Percentiles rank a stretch among this genome's conserved stretches.
These are phyloP conservation scores for Skeletonema potamos DNA, from an alignment of 108 stramenopile species.

Conservation along the genomic window DNA sequence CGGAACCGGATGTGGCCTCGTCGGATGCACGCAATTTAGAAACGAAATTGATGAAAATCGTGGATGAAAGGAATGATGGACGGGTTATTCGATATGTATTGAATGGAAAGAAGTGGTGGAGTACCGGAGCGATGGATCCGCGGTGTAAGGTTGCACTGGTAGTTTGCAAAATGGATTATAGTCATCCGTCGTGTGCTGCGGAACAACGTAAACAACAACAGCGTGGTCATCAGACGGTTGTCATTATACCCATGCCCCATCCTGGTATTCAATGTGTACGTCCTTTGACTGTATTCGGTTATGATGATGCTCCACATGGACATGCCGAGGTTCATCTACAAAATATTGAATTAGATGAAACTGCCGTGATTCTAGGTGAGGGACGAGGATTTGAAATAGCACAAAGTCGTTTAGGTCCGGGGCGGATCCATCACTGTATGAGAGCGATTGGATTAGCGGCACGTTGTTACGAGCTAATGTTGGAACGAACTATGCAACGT, in stretches of 20 bases:
- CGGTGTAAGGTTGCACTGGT: conserved; percentile 87
- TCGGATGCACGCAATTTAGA: conserved; percentile 93
- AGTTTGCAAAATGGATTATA: conserved; percentile 76
- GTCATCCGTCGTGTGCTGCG: conserved; percentile 3
- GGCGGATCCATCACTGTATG: conserved; percentile 99
- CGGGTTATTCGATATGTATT: conserved; percentile 55
- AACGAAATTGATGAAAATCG: conserved; percentile 51
- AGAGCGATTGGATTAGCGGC: conserved; percentile 89
- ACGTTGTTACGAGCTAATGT: conserved; percentile 85
- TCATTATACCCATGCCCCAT: conserved; percentile 78
- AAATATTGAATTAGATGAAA: conserved; percentile 45
- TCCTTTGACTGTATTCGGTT: conserved; percentile 92
- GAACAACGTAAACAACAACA: conserved; percentile 6
- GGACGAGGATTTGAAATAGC: conserved; percentile 95
- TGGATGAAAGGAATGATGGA: conserved; percentile 7
- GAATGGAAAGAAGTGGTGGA: conserved; percentile 93
- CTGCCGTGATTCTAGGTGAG: conserved; percentile 79
- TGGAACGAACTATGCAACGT: conserved; percentile 68
- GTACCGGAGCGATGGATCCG: conserved; percentile 92
- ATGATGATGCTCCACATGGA: conserved; percentile 93
- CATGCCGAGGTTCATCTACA: conserved; percentile 88
- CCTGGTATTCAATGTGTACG: conserved; percentile 78
- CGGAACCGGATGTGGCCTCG: conserved; percentile 91
- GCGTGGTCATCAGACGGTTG: conserved; percentile 70
- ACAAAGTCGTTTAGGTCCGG: conserved; percentile 94